Evolutionary conservation across 805 yeast genomes (phyloP), one percentile per base, ranked within the genome.

Genomic region (Lipomyces chichibuensis): DNA sequence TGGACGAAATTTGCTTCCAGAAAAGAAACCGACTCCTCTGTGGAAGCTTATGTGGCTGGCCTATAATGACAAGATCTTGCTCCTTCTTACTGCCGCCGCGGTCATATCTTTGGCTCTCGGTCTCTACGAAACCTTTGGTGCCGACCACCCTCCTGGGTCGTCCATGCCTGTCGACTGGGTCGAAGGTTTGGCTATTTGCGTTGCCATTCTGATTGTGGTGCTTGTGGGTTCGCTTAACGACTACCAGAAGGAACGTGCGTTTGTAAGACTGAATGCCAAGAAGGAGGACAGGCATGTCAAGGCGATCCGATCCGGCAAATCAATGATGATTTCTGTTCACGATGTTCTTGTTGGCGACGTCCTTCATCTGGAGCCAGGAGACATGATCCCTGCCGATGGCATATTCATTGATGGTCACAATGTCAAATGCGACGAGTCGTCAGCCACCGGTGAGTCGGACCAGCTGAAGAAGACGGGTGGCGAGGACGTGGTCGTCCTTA

Each of bases 401-500:
- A 86, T 95, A 81, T 81, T 91, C 73, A 91, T 91, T 70, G 95
- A 90, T 79, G 95, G 88, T 77, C 85, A 89, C 80, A 87, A 88
- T 84, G 83, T 92, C 77, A 97, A 92, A 83, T 88, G 92, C 77
- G 97, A 92, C 84, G 97, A 92, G 84, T 92, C 97, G 77, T 96
- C 97, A 76, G 89, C 92, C 79, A 92, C 97, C 78, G 97, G 97
- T 88, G 97, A 92, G 84, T 92, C 97, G 71, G 97, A 92, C 84
- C 92, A 92, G 85, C 90, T 84, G 80, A 82, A 84, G 80, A 92
- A 81, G 83, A 89, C 75, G 83, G 88, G 96, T 79, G 97, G 97
- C 87, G 96, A 91, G 83, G 94, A 90, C 78, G 88, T 88, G 83
- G 90, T 92, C 97, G 80, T 92, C 81, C 96, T 92, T 79, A 88